These are phyloP conservation scores for Nakataea oryzae DNA, from an alignment of 2,329 filamentous ascomycete species.

Conservation along the genomic window DNA sequence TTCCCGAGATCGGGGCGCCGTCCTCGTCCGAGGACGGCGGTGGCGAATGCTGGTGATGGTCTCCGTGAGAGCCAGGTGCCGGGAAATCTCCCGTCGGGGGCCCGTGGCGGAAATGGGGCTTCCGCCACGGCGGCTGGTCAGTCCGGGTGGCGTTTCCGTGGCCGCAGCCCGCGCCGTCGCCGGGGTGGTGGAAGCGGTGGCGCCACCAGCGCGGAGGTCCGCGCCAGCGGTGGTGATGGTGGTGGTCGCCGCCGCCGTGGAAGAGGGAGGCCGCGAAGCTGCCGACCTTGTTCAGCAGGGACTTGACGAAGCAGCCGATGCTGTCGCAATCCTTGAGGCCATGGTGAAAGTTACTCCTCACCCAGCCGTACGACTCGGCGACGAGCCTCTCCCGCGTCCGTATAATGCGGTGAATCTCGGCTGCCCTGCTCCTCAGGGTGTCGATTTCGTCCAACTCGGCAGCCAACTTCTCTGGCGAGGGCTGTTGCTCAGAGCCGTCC, in stretches of 20 bases:
- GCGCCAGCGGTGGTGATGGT: conserved; percentile 9
- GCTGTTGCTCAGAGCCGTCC: conserved; percentile 1
- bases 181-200: not conserved
- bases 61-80: conserved; percentile 8
- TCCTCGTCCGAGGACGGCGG: not conserved
- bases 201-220: conserved; percentile 1
- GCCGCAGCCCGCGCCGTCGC: too few relatives aligned
- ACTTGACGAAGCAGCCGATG: conserved; percentile 30
- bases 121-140: conserved; percentile 9
- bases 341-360: conserved; percentile 1
- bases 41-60: conserved; percentile 1
- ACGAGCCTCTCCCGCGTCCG: conserved; percentile 28
- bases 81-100: conserved; percentile 9
- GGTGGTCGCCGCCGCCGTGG: conserved; percentile 11
- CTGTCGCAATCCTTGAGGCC: conserved; percentile 24
- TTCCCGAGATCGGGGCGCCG: not conserved
- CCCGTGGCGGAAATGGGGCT: conserved; percentile 8
- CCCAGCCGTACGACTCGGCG: conserved; percentile 21
- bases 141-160: conserved; percentile 14
- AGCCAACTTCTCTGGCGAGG: conserved; percentile 20
- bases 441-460: conserved; percentile 33
- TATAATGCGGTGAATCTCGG: conserved; percentile 30
- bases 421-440: conserved; percentile 27
- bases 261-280: conserved; percentile 19
- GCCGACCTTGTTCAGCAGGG: conserved; percentile 27